phyloP scores from a whole-genome alignment of 139 green algal genomes.

The Auxenochlorella pyrenoidosa region DNA sequence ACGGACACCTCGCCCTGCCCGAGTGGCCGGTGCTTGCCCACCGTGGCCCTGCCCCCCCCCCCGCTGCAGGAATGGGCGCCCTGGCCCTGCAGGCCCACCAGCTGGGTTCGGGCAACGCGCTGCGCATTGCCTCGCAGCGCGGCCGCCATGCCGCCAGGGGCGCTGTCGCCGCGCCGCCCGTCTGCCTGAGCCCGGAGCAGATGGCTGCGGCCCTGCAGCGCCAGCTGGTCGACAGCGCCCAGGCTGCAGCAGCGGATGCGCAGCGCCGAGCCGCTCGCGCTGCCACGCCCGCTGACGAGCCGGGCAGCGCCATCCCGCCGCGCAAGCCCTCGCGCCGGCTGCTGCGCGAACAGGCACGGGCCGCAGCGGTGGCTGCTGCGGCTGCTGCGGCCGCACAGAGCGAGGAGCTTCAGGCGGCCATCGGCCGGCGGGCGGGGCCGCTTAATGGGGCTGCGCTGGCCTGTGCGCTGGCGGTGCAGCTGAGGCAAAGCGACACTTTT shows the following conservation, averaged over 20 bases:
- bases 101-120: neutral
- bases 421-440: neutral
- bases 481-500: slow-evolving; percentile 12
- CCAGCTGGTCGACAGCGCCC: neutral
- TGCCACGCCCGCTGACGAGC: neutral
- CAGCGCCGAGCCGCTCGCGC: neutral
- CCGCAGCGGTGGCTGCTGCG: neutral
- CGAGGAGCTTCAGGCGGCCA: neutral
- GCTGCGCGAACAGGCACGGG: neutral
- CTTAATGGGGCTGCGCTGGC: neutral
- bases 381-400: neutral
- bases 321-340: neutral
- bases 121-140: neutral
- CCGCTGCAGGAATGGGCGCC: too few relatives aligned
- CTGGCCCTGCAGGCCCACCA: too few relatives aligned
- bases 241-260: neutral
- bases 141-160: neutral
- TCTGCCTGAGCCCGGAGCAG: neutral
- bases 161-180: neutral
- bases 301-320: neutral
- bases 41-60: too few relatives aligned
- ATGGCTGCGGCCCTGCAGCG: neutral
- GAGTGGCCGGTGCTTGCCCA: too few relatives aligned
- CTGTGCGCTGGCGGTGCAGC: slow-evolving; percentile 5
- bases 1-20: too few relatives aligned